A percentile compares a stretch with the other conserved stretches of the same genome.
phyloP scores from a whole-genome alignment of 495 filamentous ascomycete genomes.

The Glarea lozoyensis region DNA sequence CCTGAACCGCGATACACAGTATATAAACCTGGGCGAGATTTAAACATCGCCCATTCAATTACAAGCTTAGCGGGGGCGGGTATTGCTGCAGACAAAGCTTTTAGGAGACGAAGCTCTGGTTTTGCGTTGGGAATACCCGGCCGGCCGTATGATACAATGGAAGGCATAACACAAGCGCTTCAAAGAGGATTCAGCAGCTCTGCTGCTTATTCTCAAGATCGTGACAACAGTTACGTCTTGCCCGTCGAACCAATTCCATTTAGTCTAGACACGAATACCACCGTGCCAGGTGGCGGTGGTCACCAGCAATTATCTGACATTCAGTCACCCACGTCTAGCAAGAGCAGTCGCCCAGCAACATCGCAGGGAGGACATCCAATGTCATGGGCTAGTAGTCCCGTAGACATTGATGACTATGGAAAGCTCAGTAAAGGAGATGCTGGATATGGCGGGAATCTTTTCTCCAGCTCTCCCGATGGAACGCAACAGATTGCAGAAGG shows the following conservation, averaged over 20 bases:
- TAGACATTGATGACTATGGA: constrained; percentile 38
- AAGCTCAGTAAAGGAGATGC: constrained; percentile 60
- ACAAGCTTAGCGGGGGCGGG: constrained; percentile 27
- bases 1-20: constrained; percentile 81
- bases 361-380: constrained; percentile 4
- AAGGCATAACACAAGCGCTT: constrained; percentile 25
- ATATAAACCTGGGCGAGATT: constrained; percentile 62
- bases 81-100: constrained; percentile 44
- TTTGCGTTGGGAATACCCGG: constrained; percentile 31
- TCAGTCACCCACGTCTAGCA: constrained; percentile 20
- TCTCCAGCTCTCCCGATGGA: constrained; percentile 26
- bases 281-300: too few species aligned
- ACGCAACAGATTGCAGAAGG: constrained; percentile 38
- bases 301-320: constrained; percentile 5
- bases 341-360: constrained; percentile 13
- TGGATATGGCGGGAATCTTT: constrained; percentile 58
- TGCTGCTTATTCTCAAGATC: constrained; percentile 8
- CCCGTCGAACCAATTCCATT: constrained; percentile 31
- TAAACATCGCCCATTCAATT: constrained; percentile 26
- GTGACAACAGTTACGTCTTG: constrained; percentile 9
- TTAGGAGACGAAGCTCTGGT: constrained; percentile 47
- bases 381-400: constrained; percentile 15
- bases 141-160: constrained; percentile 27
- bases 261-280: constrained; percentile 8
- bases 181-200: constrained; percentile 16